Base-by-base conservation (phyloP, 441 rosid species). In the Arabidopsis lyrata region DNA sequence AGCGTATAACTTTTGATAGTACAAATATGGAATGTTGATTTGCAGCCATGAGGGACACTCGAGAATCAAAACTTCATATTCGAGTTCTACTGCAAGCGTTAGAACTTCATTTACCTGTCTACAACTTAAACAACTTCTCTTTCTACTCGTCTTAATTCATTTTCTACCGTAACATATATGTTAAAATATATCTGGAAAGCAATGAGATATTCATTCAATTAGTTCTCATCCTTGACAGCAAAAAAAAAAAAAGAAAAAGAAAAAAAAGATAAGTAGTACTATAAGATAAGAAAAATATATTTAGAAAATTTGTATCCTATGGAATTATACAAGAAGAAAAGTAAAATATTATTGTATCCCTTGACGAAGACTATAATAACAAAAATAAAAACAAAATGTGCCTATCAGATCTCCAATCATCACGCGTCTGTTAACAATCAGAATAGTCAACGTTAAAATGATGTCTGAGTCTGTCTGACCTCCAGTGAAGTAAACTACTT, bases 401-500 rank as follows among this genome's bases (percentile, higher is more conserved):
- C 57, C 69, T 64, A 22, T 52, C 42, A 45, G 78, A 68, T 55
- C 55, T 52, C 34, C 14, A 15, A 60, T 61, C 62, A 75, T 75
- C 49, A 67, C 73, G 73, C 68, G 22, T 52, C 14, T 59, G 60
- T 67, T 15, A 41, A 6, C 6, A 58, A 56, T 48, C 10, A 0
- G 45, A 74, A 50, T 48, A 59, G 65, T 76, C 79, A 76, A 68
- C 68, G 49, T 22, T 52, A 1, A 47, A 15, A 47, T 56, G 2
- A 4, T 44, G 18, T 64, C 27, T 8, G 61, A 73, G 22, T 64
- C 36, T n/a, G 61, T 58, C 31, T 29, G 31, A 29, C 27, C 27
- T 24, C 62, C 42, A 48, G 61, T 38, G 44, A 65, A 24, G 44
- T 39, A 57, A 59, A 47, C 22, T 15, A 45, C 35, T 22, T 5